Base-by-base conservation (phyloP, 176 grass and related monocot genomes). In the maize (Zea mays) region DNA sequence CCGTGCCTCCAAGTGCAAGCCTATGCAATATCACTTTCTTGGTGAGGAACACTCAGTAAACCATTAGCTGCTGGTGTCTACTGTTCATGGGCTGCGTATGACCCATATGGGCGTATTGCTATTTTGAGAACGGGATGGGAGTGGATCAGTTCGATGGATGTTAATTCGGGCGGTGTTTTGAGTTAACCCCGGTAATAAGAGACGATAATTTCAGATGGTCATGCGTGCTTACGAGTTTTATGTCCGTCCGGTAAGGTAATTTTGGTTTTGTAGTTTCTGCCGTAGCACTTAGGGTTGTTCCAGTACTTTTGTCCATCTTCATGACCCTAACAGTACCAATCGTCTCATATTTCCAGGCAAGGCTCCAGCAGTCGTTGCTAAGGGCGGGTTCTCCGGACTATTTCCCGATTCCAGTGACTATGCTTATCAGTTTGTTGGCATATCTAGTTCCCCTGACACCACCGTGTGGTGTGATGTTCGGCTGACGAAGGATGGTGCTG, bases 321-420 rank as follows among this genome's bases (percentile, higher is more conserved):
- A n/a, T n/a, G n/a, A n/a, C n/a, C 55, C 38, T 12, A 71, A 79
- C 52, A 59, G 33, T 80, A 69, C 55, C 50, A 59, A 44, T 14
- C 33, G 65, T 82, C 62, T 86, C 58, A 27, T 69, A 72, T 33
- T 78, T 82, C 11, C 90, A 97, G 94, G 94, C 6, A 65, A 90
- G 27, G 0, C 72, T 77, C 94, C 91, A 36, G 35, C 46, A 70
- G 57, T 97, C 61, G 69, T 97, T 37, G 91, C 89, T 7, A 97
- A 81, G 74, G 94, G 94, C 6, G 94, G 94, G 1, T 93, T 97
- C 62, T 97, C 94, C 0, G 94, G 94, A 59, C 74, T 91, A 11
- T 97, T 97, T 42, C 94, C 89, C 0, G 94, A 97, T 84, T 97
- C 94, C 70, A 97, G 94, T 67, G 11, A 0, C 0, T 0, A 0